Conservation (phyloP, 768 basidiomycete genomes). For the Suillus lakei region DNA sequence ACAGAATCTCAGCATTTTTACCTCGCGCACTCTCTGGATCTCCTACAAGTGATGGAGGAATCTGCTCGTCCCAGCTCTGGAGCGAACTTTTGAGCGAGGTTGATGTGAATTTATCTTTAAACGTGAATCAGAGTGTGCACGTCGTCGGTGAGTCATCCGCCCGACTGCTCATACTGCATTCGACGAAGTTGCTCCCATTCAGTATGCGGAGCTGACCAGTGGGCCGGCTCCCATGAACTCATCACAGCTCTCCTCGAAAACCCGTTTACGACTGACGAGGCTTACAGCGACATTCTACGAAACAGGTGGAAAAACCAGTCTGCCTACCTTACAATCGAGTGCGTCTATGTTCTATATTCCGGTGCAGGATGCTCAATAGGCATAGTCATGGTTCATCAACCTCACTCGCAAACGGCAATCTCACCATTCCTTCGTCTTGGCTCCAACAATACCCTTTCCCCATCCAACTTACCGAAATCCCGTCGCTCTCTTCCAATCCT, state of each 20-base stretch:
- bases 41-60: slow-evolving; percentile 20
- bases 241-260: slow-evolving; percentile 75
- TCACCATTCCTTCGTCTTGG: slow-evolving; percentile 56
- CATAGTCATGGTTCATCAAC: slow-evolving; percentile 29
- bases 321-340: slow-evolving; percentile 31
- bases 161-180: neutral
- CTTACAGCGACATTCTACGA: slow-evolving; percentile 47
- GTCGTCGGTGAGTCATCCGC: slow-evolving; percentile 50
- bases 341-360: slow-evolving; percentile 12
- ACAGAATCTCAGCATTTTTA: slow-evolving; percentile 52
- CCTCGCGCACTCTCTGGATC: slow-evolving; percentile 45
- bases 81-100: slow-evolving; percentile 44
- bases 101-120: slow-evolving; percentile 32
- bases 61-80: slow-evolving; percentile 51
- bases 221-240: slow-evolving; percentile 58
- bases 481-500: slow-evolving; percentile 23
- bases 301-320: slow-evolving; percentile 52
- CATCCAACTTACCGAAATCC: slow-evolving; percentile 51
- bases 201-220: slow-evolving; percentile 66
- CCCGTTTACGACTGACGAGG: slow-evolving; percentile 61
- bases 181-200: neutral
- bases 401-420: slow-evolving; percentile 22
- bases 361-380: neutral
- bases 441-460: slow-evolving; percentile 59
- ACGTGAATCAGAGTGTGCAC: slow-evolving; percentile 42